These are phyloP conservation scores for Schizochytrium sp. DNA, from an alignment of 108 stramenopile genomes.

Conservation along the genomic window DNA sequence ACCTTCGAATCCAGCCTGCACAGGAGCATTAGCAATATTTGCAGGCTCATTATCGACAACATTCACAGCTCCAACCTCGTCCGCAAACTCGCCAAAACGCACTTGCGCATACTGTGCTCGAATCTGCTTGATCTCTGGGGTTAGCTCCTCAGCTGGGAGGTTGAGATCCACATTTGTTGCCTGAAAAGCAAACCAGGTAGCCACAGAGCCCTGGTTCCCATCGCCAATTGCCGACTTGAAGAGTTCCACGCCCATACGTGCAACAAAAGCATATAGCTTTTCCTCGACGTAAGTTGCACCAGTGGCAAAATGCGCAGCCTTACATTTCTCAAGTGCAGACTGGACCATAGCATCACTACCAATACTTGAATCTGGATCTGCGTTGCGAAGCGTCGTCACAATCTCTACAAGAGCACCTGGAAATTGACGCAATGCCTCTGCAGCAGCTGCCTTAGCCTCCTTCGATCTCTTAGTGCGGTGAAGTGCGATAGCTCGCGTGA, in stretches of 20 bases:
- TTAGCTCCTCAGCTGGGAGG: neutral
- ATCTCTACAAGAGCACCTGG: constrained; percentile 14
- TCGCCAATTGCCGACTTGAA: neutral
- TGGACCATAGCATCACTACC: constrained; percentile 2
- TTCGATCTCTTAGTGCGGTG: too few relatives aligned
- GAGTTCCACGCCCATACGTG: constrained; percentile 20
- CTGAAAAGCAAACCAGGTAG: constrained; percentile 32
- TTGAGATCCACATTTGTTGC: neutral
- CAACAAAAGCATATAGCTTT: constrained; percentile 26
- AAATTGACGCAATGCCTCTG: neutral
- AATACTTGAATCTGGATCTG: neutral
- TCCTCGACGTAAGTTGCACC: neutral
- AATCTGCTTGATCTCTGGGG: neutral
- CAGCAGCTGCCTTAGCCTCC: neutral
- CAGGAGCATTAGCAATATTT: neutral
- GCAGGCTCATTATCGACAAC: constrained; percentile 24
- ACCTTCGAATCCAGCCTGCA: neutral
- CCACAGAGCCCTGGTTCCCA: constrained; percentile 5
- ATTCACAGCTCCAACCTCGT: constrained; percentile 35
- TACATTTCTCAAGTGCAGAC: constrained; percentile 49
- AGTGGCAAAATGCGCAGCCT: neutral
- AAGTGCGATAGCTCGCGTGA: constrained; percentile 17
- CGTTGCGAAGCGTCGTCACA: neutral
- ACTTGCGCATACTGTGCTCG: constrained; percentile 34
- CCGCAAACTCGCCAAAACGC: constrained; percentile 17